These are phyloP conservation scores for Sutorius australiensis DNA, from an alignment of 768 basidiomycete species.

Conservation along the genomic window DNA sequence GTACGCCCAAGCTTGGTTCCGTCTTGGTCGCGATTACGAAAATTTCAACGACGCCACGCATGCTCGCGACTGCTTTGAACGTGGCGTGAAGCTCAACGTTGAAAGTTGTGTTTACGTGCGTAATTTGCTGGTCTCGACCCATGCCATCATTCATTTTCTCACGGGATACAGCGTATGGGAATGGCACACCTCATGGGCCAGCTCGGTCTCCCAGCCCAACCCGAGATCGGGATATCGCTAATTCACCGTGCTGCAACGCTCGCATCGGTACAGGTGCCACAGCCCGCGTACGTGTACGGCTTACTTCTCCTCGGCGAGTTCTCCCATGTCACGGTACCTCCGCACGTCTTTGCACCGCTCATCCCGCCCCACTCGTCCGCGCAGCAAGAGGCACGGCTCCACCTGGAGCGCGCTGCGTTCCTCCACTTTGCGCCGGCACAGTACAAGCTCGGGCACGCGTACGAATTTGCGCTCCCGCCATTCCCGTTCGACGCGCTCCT, in stretches of 20 bases:
- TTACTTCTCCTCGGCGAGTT: conserved; percentile 85
- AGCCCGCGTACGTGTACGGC: conserved; percentile 87
- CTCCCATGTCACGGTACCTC: conserved; percentile 54
- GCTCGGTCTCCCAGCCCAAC: conserved; percentile 56
- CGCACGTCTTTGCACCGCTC: conserved; percentile 48
- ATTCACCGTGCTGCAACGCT: conserved; percentile 75
- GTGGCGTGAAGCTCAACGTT: conserved; percentile 70
- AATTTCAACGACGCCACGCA: conserved; percentile 69
- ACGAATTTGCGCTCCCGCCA: conserved; percentile 84
- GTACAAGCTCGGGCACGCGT: conserved; percentile 89
- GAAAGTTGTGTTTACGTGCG: conserved; percentile 80
- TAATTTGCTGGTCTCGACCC: neutral
- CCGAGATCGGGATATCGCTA: conserved; percentile 59
- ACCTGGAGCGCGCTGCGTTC: conserved; percentile 82
- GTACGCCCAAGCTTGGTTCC: conserved; percentile 82
- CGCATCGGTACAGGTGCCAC: conserved; percentile 71
- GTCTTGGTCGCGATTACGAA: conserved; percentile 89
- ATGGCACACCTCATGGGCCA: conserved; percentile 93
- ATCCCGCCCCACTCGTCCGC: conserved; percentile 48
- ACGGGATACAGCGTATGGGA: conserved; percentile 66
- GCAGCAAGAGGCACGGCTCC: conserved; percentile 62
- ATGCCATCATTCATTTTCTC: conserved; percentile 1
- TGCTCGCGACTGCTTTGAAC: conserved; percentile 84
- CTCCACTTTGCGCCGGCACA: conserved; percentile 83
- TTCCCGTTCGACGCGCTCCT: conserved; percentile 86